These are phyloP conservation scores for Fusarium lateritium DNA, from an alignment of 2,329 filamentous ascomycete genomes.

Conservation along the genomic window DNA sequence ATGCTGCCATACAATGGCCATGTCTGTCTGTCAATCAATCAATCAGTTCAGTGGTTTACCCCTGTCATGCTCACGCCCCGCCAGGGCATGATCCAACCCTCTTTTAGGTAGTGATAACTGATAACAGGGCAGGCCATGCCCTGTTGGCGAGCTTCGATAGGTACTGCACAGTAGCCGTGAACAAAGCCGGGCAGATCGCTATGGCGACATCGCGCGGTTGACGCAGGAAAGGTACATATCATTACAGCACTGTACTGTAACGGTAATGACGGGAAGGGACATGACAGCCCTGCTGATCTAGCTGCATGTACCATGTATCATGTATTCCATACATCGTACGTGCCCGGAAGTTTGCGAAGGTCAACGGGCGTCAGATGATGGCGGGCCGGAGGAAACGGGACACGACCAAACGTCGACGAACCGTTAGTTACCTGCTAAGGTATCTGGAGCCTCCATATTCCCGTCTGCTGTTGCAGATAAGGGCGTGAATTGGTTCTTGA, in stretches of 20 bases:
- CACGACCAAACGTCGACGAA: slow-evolving; percentile 14
- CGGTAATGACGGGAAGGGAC: slow-evolving; percentile 25
- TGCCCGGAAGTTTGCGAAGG: slow-evolving; percentile 42
- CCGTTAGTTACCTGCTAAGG: not conserved
- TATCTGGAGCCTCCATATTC: not conserved
- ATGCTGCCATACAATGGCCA: slow-evolving; percentile 14
- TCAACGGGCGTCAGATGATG: slow-evolving; percentile 34
- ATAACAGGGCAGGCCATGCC: slow-evolving; percentile 35
- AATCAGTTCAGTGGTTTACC: slow-evolving; percentile 30
- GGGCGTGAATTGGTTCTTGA: not conserved
- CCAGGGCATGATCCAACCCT: slow-evolving; percentile 37
- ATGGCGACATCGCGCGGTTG: slow-evolving; percentile 35
- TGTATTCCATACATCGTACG: slow-evolving; percentile 42
- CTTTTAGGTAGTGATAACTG: slow-evolving; percentile 37
- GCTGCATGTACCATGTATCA: slow-evolving; percentile 38
- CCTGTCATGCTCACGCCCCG: slow-evolving; percentile 27
- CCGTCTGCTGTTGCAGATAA: slow-evolving; percentile 17
- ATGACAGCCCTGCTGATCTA: slow-evolving; percentile 27
- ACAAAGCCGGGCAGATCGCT: slow-evolving; percentile 28
- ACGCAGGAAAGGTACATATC: slow-evolving; percentile 22
- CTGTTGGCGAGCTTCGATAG: slow-evolving; percentile 14
- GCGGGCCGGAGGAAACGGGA: slow-evolving; percentile 26
- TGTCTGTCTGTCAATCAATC: slow-evolving; percentile 13
- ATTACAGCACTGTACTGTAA: slow-evolving; percentile 11
- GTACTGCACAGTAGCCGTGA: slow-evolving; percentile 19